These are phyloP conservation scores for Yamadazyma atlantica DNA, from an alignment of 1,139 yeast species.

Conservation along the genomic window DNA sequence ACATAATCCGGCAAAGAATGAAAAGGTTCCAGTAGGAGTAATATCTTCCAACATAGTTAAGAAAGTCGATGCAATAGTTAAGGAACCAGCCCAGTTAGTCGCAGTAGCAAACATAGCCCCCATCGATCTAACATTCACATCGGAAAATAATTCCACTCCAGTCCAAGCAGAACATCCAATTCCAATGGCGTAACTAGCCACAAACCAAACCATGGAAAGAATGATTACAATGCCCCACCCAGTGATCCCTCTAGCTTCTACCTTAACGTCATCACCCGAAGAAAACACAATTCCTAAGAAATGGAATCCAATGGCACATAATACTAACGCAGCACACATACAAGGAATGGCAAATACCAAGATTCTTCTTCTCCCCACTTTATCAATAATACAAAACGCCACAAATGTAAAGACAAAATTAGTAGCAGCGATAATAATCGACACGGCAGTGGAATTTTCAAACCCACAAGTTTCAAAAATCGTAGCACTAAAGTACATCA, in stretches of 20 bases:
- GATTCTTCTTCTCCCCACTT: conserved; percentile 81
- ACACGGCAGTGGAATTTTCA: conserved; percentile 84
- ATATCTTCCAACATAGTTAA: conserved; percentile 90
- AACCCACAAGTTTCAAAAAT: conserved; percentile 89
- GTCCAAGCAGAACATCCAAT: conserved; percentile 99
- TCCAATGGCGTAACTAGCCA: conserved; percentile 89
- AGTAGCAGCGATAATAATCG: conserved; percentile 88
- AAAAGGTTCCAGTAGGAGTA: conserved; percentile 93
- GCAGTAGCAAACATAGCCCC: conserved; percentile 94
- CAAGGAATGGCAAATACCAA: conserved; percentile 74
- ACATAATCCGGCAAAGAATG: conserved; percentile 83
- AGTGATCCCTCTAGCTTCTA: conserved; percentile 48
- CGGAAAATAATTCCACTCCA: conserved; percentile 92
- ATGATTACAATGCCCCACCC: conserved; percentile 89
- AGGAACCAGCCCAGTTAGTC: conserved; percentile 93
- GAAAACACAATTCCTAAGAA: conserved; percentile 61
- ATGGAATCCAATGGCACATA: conserved; percentile 89
- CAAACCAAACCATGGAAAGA: conserved; percentile 80
- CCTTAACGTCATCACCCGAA: conserved; percentile 44
- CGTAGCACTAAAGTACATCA: conserved; percentile 91
- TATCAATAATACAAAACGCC: conserved; percentile 82
- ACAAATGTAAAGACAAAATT: conserved; percentile 81
- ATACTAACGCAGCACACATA: conserved; percentile 71
- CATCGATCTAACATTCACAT: conserved; percentile 80
- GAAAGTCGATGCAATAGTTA: conserved; percentile 87